phyloP scores from a whole-genome alignment of 1,139 yeast genomes.

The Suzukiozyma palmioleophila region DNA sequence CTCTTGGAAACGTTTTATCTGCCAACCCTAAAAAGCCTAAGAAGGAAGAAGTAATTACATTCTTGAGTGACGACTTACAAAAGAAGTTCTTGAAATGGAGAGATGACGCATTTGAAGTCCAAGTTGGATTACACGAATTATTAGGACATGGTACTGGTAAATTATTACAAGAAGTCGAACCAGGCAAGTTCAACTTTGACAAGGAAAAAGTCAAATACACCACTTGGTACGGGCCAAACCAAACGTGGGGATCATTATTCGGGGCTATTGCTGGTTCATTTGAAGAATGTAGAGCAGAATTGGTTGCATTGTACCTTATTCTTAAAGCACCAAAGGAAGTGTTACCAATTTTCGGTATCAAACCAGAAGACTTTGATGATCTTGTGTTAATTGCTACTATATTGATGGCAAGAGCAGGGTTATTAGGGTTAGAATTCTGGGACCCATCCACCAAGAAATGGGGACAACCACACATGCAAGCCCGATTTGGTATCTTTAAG shows the following conservation, averaged over 20 bases:
- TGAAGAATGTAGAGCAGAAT: conserved; percentile 91
- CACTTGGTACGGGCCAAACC: conserved; percentile 71
- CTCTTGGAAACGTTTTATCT: conserved; percentile 77
- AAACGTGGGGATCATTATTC: conserved; percentile 86
- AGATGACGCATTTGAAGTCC: conserved; percentile 84
- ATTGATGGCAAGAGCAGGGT: conserved; percentile 85
- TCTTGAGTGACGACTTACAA: conserved; percentile 50
- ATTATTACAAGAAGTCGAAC: conserved; percentile 58
- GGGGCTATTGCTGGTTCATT: conserved; percentile 81
- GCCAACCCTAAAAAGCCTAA: conserved; percentile 61
- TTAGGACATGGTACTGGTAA: conserved; percentile 94
- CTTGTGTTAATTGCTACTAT: conserved; percentile 65
- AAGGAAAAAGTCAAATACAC: conserved; percentile 59
- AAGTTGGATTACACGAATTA: conserved; percentile 87
- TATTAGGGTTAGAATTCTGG: conserved; percentile 79
- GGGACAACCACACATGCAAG: conserved; percentile 98
- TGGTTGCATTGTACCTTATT: conserved; percentile 77
- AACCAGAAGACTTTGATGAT: conserved; percentile 54
- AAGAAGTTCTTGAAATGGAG: conserved; percentile 65
- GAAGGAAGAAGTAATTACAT: conserved; percentile 65
- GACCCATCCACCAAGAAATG: conserved; percentile 76
- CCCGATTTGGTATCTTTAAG: conserved; percentile 79
- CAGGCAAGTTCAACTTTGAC: conserved; percentile 71
- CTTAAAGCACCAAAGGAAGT: conserved; percentile 57
- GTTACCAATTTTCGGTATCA: conserved; percentile 69